Conservation (phyloP, 257 asterid species). For the Euphrasia confusa region DNA sequence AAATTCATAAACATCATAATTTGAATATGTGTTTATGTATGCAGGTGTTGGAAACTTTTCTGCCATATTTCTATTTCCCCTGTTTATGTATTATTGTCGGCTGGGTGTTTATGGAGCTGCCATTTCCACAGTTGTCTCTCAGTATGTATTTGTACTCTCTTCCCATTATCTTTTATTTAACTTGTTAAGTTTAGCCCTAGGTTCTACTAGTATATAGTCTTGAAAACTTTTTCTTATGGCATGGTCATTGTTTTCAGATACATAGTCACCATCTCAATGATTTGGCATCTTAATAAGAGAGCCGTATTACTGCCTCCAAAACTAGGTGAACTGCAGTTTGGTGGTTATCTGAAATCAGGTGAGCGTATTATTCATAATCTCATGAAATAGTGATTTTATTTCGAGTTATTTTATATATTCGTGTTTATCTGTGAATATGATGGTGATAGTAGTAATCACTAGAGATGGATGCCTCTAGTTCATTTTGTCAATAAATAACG, state of each 20-base stretch:
- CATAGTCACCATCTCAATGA: constrained; percentile 64
- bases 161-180: constrained; percentile 19
- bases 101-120: constrained; percentile 98
- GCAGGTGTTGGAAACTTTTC: constrained; percentile 75
- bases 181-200: constrained; percentile 18
- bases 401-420: not conserved
- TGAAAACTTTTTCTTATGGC: constrained; percentile 9
- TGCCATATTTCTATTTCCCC: constrained; percentile 73
- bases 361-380: constrained; percentile 20
- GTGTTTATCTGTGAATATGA: not conserved
- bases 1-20: not conserved
- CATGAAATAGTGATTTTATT: constrained; percentile 3
- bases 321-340: constrained; percentile 72
- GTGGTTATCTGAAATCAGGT: constrained; percentile 87
- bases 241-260: constrained; percentile 46
- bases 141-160: constrained; percentile 46
- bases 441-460: too few species aligned
- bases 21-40: constrained; percentile 4
- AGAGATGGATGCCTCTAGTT: not conserved
- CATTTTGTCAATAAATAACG: not conserved
- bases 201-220: constrained; percentile 14
- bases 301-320: constrained; percentile 74
- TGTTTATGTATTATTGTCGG: constrained; percentile 53
- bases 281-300: constrained; percentile 61
- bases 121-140: constrained; percentile 81